Base-by-base conservation (phyloP, 495 filamentous ascomycete species). In the Penicillium nucicola region DNA sequence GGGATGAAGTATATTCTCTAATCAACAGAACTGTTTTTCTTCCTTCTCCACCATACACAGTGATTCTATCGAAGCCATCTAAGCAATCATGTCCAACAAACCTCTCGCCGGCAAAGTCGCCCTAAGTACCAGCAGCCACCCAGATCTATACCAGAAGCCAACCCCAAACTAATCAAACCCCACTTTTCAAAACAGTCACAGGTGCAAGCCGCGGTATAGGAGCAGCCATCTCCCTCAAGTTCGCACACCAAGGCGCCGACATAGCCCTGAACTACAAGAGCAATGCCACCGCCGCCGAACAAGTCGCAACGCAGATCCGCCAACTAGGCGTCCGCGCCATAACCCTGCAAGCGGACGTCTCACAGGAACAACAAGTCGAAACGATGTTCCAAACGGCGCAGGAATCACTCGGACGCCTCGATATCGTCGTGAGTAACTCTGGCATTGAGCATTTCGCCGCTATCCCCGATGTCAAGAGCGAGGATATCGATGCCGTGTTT, bases 401-500 rank as follows among this genome's bases (percentile, higher is more conserved):
- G 25, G 55, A 60, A 33, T 63, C 70, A 50, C 76, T 74, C 46
- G 68, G 71, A 11, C 48, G 64, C 2, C 38, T 77, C 14, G 68
- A 77, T 42, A 74, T 65, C 65, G 71, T 68, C 52, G 76, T 76
- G 55, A 79, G 77, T 39, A 81, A 81, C 66, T 75, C 76, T 13
- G 78, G 78, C 37, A 76, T 81, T 18, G 78, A 78, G 48, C 69
- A 70, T 49, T 81, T 81, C 56, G 76, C 70, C 13, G 57, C 67
- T 48, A 49, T 78, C 47, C 34, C 68, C 34, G 69, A 77, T 41
- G 76, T 79, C 13, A 72, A 64, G n/a, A 67, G 74, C 28, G 75
- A 74, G 48, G 74, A 79, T 52, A 80, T 75, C 45, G 79, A 81
- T 64, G 67, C 69, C 19, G 72, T 81, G 53, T 78, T 80, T 55